phyloP scores from a whole-genome alignment of 1,139 yeast genomes.

The Lodderomyces beijingensis region DNA sequence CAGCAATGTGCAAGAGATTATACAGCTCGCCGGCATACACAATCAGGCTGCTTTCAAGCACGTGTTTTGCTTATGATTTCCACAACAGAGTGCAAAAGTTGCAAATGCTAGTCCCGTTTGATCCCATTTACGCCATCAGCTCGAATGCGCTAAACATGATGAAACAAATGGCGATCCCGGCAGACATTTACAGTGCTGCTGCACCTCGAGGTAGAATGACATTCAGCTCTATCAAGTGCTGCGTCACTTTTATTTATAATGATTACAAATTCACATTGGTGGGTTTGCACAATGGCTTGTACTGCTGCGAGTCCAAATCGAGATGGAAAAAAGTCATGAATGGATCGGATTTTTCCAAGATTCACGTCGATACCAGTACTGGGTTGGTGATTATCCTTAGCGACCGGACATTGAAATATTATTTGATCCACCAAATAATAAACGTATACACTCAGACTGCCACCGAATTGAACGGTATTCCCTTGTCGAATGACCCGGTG shows the following conservation, averaged over 20 bases:
- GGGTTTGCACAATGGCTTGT: constrained; percentile 38
- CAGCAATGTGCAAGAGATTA: constrained; percentile 44
- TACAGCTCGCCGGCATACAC: constrained; percentile 52
- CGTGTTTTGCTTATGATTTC: constrained; percentile 62
- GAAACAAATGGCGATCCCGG: constrained; percentile 20
- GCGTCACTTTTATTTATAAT: constrained; percentile 24
- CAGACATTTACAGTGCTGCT: constrained; percentile 25
- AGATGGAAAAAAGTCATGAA: constrained; percentile 63
- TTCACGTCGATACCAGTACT: constrained; percentile 56
- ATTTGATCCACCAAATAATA: constrained; percentile 48
- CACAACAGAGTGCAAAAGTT: constrained; percentile 50
- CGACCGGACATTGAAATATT: constrained; percentile 57
- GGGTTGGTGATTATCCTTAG: constrained; percentile 58
- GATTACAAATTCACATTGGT: constrained; percentile 25
- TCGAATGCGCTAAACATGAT: constrained; percentile 21
- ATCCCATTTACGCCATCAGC: constrained; percentile 48
- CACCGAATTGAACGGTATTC: constrained; percentile 26
- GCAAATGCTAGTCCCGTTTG: constrained; percentile 59
- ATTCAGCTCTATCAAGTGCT: constrained; percentile 25
- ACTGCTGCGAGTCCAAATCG: constrained; percentile 45
- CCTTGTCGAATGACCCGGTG: constrained; percentile 37
- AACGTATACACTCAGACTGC: constrained; percentile 34
- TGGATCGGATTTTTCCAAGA: constrained; percentile 51
- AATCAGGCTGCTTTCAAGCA: constrained; percentile 51
- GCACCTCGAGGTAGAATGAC: constrained; percentile 22